Conservation (phyloP, 1,284 basidiomycete species). For the Pseudozyma tsukubaensis region DNA sequence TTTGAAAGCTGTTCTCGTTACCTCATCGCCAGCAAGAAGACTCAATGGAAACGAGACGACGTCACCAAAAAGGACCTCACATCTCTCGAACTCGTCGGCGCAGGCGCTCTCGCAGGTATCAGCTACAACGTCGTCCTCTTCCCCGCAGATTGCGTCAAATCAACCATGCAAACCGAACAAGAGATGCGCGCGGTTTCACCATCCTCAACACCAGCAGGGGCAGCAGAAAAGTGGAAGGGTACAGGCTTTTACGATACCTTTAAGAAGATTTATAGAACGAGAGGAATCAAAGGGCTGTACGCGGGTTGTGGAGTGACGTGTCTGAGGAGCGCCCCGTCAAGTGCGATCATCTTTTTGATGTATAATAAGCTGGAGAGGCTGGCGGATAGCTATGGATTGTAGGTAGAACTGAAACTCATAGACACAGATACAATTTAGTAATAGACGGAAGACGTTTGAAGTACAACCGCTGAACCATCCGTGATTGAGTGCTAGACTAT, state of each 20-base stretch:
- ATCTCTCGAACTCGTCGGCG: constrained; percentile 83
- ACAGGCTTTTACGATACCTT: constrained; percentile 80
- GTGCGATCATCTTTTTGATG: constrained; percentile 57
- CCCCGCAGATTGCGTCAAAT: constrained; percentile 89
- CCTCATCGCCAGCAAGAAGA: constrained; percentile 45
- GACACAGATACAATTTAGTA: neutral
- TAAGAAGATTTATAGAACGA: constrained; percentile 78
- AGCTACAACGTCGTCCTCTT: constrained; percentile 76
- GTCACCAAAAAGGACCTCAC: constrained; percentile 72
- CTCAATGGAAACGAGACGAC: constrained; percentile 63
- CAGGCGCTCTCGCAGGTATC: constrained; percentile 88
- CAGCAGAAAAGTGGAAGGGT: constrained; percentile 69
- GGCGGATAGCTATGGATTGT: constrained; percentile 53
- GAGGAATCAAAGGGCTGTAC: constrained; percentile 87
- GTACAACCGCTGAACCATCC: too few species aligned
- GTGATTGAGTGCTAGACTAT: too few species aligned
- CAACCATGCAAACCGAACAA: constrained; percentile 91
- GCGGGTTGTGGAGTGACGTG: constrained; percentile 93
- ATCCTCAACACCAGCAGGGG: neutral
- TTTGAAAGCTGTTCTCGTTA: constrained; percentile 75
- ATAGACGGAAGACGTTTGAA: too few species aligned
- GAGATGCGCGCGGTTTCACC: constrained; percentile 74
- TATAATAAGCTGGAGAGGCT: constrained; percentile 63
- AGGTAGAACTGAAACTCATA: neutral
- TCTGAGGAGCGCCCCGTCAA: constrained; percentile 79